Evolutionary conservation across 1,284 basidiomycete genomes (phyloP).

Genomic region (Cryptococcus amylolentus): DNA sequence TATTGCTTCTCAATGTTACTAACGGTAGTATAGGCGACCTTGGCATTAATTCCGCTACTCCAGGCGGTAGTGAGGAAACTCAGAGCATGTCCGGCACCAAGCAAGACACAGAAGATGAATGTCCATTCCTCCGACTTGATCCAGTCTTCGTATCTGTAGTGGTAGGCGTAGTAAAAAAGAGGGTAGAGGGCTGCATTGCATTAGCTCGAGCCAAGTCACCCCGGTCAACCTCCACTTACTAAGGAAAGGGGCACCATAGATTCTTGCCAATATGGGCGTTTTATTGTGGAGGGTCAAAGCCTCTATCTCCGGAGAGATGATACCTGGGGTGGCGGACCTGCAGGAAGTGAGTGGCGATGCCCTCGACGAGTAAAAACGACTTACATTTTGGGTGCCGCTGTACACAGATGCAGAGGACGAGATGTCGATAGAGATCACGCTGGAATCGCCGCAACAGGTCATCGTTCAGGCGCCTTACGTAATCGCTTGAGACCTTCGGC

Average conservation of each 20-base stretch:
- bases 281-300: slow-evolving; percentile 73
- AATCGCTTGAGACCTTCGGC: too few species aligned
- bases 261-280: slow-evolving; percentile 70
- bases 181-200: slow-evolving; percentile 65
- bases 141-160: slow-evolving; percentile 78
- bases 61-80: slow-evolving; percentile 90
- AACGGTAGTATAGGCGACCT: slow-evolving; percentile 61
- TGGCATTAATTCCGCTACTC: slow-evolving; percentile 75
- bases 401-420: not conserved
- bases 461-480: too few species aligned
- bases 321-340: slow-evolving; percentile 29
- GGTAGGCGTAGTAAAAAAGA: slow-evolving; percentile 86
- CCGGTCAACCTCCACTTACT: slow-evolving; percentile 33
- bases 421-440: too few species aligned
- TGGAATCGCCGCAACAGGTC: too few species aligned
- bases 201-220: not conserved
- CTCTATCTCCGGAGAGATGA: slow-evolving; percentile 82
- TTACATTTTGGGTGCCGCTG: slow-evolving; percentile 12
- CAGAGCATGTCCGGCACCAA: slow-evolving; percentile 84
- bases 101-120: slow-evolving; percentile 81
- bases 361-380: not conserved
- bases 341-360: not conserved
- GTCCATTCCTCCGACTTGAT: slow-evolving; percentile 92
- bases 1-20: slow-evolving; percentile 5
- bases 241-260: slow-evolving; percentile 83